Evolutionary conservation across 495 filamentous ascomycete species (phyloP).

Genomic region (Annulohypoxylon nitens): DNA sequence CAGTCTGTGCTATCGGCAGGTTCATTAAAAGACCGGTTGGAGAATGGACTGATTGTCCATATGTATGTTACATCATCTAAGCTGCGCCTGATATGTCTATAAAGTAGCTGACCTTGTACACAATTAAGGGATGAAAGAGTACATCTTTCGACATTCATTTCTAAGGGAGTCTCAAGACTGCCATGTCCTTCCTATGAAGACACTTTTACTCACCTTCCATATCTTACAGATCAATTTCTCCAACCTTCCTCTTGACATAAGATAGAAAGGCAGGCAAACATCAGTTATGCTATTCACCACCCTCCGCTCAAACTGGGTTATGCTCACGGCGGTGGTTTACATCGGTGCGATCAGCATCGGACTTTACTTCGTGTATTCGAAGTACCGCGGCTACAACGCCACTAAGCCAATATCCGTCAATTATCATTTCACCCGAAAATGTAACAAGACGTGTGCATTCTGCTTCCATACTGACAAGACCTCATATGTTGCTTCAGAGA

Average conservation of each 20-base stretch:
- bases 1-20: neutral
- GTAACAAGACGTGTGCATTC: slow-evolving; percentile 67
- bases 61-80: neutral
- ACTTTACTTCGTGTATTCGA: slow-evolving; percentile 6
- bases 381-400: neutral
- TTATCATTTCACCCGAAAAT: slow-evolving; percentile 64
- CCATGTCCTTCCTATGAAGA: neutral
- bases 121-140: neutral
- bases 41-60: neutral
- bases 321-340: neutral
- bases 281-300: slow-evolving; percentile 2
- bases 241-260: neutral
- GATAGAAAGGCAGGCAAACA: neutral
- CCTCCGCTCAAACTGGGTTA: neutral
- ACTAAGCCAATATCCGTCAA: slow-evolving; percentile 60
- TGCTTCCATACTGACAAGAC: slow-evolving; percentile 70
- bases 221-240: neutral
- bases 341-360: neutral
- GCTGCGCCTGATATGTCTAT: neutral
- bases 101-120: neutral
- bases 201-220: neutral
- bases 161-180: neutral
- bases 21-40: neutral
- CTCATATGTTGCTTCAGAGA: slow-evolving; percentile 56
- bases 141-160: neutral